Conservation (phyloP, 2,329 filamentous ascomycete genomes). For the Fusarium multiceps region DNA sequence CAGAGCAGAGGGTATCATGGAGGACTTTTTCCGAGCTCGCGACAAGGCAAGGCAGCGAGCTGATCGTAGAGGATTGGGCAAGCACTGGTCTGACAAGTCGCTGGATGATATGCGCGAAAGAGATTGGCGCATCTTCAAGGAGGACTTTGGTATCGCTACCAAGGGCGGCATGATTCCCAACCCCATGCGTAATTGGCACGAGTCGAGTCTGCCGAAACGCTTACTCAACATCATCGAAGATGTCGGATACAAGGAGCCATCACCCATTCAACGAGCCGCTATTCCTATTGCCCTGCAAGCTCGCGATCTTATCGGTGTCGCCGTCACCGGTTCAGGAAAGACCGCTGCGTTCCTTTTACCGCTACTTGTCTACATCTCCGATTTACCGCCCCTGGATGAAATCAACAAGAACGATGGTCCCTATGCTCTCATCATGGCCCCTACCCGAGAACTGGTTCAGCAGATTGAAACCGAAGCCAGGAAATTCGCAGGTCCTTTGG, state of each 20-base stretch:
- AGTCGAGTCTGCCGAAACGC: slow-evolving; percentile 81
- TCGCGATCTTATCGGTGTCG: slow-evolving; percentile 96
- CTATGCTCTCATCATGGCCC: slow-evolving; percentile 96
- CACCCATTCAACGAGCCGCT: slow-evolving; percentile 90
- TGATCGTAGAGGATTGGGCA: slow-evolving; percentile 80
- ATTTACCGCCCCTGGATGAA: slow-evolving; percentile 86
- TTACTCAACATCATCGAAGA: slow-evolving; percentile 84
- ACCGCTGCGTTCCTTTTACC: slow-evolving; percentile 95
- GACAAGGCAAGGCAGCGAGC: slow-evolving; percentile 77
- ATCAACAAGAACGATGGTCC: slow-evolving; percentile 92
- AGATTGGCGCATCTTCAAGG: slow-evolving; percentile 99
- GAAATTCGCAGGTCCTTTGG: slow-evolving; percentile 90
- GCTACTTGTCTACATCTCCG: slow-evolving; percentile 91
- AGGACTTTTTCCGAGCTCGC: slow-evolving; percentile 77
- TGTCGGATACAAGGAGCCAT: slow-evolving; percentile 92
- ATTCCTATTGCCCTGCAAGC: slow-evolving; percentile 95
- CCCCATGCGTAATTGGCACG: slow-evolving; percentile 93
- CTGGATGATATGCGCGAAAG: slow-evolving; percentile 94
- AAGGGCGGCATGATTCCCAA: slow-evolving; percentile 94
- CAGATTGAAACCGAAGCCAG: slow-evolving; percentile 95
- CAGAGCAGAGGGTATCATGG: slow-evolving; percentile 82
- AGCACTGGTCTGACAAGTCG: slow-evolving; percentile 95
- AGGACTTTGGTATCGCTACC: slow-evolving; percentile 96
- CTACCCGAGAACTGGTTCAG: slow-evolving; percentile 95
- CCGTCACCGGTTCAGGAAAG: slow-evolving; percentile 98